Percentiles rank a stretch among this genome's conserved stretches.
These are phyloP conservation scores for Juncus inflexus DNA, from an alignment of 176 grass and related monocot genomes.

Conservation along the genomic window DNA sequence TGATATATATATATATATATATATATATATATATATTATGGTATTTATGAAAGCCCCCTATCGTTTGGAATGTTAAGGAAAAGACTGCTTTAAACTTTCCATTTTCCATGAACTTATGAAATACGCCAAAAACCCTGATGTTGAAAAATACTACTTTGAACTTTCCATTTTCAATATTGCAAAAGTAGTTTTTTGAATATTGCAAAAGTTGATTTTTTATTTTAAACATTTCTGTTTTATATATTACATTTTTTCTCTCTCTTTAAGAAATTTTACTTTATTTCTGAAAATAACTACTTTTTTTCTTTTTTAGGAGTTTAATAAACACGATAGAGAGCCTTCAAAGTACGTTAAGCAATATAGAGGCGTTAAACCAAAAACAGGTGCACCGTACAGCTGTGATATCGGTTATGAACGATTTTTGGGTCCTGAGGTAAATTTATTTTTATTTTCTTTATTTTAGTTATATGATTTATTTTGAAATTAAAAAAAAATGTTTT, in stretches of 20 bases:
- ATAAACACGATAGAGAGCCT: conserved; percentile 91
- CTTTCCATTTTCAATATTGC: too few species aligned
- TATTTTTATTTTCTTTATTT: conserved; percentile 17
- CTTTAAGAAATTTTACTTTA: background rate
- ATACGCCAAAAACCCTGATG: too few species aligned
- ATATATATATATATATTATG: conserved; percentile 4
- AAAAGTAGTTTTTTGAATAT: too few species aligned
- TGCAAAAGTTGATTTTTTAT: too few species aligned
- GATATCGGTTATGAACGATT: conserved; percentile 97
- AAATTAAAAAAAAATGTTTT: background rate
- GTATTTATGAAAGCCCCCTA: background rate
- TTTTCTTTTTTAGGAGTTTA: conserved; percentile 72
- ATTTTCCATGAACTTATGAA: too few species aligned
- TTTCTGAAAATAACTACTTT: background rate
- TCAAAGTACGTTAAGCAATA: conserved; percentile 80
- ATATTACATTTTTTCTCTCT: too few species aligned
- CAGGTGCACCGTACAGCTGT: conserved; percentile 63
- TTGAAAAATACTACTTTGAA: too few species aligned
- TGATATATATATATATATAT: background rate
- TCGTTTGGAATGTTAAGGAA: background rate
- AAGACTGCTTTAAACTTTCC: background rate
- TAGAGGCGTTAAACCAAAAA: conserved; percentile 83
- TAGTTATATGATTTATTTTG: conserved; percentile 1
- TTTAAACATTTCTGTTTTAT: too few species aligned
- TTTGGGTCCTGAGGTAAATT: conserved; percentile 81